phyloP scores from a whole-genome alignment of 192 early-diverging fungal species.

The Lobosporangium transversale region DNA sequence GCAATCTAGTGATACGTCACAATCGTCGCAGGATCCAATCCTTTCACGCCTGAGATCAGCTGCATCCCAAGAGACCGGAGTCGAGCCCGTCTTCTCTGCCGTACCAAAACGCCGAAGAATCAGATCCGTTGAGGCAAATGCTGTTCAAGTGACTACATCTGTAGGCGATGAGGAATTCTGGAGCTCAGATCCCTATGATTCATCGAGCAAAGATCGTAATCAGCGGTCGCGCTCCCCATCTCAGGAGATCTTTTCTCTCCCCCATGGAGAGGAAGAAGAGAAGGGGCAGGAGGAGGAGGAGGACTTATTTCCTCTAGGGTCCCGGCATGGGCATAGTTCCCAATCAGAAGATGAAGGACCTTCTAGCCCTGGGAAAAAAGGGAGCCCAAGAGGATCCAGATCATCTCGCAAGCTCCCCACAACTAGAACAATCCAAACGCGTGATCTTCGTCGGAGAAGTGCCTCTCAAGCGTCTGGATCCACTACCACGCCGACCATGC shows the following conservation, averaged over 20 bases:
- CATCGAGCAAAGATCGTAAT: background rate
- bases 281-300: slow-evolving; percentile 13
- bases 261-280: no score
- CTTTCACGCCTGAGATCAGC: slow-evolving; percentile 1
- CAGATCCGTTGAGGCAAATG: background rate
- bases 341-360: background rate
- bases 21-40: background rate
- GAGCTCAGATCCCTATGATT: slow-evolving; percentile 2
- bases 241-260: slow-evolving; percentile 28
- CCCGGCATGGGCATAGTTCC: background rate
- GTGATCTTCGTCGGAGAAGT: slow-evolving; percentile 7
- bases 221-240: slow-evolving; percentile 21
- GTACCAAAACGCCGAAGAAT: slow-evolving; percentile 2
- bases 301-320: background rate
- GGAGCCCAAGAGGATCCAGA: background rate
- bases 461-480: slow-evolving; percentile 2
- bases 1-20: slow-evolving; percentile 6
- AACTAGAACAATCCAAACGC: slow-evolving; percentile 9
- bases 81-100: background rate
- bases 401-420: background rate
- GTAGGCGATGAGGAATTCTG: slow-evolving; percentile 33
- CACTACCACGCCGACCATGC: slow-evolving; percentile 1
- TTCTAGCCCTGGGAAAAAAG: background rate
- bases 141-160: slow-evolving; percentile 14
- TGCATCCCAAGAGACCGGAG: background rate